Evolutionary conservation across 441 rosid genomes (phyloP).

Genomic region (Lepidium campestre): DNA sequence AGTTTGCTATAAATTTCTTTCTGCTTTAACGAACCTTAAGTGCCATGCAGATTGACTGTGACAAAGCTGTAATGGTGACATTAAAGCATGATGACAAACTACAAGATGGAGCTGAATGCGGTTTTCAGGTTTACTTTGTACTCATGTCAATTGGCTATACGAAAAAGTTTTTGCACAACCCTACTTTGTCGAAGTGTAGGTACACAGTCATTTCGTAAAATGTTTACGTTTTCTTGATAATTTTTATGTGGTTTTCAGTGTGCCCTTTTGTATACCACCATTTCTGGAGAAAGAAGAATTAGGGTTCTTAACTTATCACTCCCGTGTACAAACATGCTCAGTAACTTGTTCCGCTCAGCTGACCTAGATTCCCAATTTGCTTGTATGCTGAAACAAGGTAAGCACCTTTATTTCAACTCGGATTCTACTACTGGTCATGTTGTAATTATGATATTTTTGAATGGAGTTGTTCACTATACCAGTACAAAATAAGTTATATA

Average conservation of each 20-base stretch:
- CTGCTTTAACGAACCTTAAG: constrained; percentile 5
- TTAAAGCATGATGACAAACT: constrained; percentile 96
- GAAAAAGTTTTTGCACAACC: not conserved
- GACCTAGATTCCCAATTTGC: constrained; percentile 91
- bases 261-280: constrained; percentile 56
- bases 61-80: constrained; percentile 91
- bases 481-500: not conserved
- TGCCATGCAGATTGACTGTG: constrained; percentile 87
- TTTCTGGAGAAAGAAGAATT: constrained; percentile 93
- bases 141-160: constrained; percentile 13
- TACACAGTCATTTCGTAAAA: not conserved
- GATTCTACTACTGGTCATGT: constrained; percentile 7
- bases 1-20: not conserved
- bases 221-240: not conserved
- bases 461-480: not conserved
- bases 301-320: constrained; percentile 82
- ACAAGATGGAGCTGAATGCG: constrained; percentile 73
- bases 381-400: constrained; percentile 98
- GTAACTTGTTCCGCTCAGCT: constrained; percentile 86
- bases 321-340: constrained; percentile 81
- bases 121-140: constrained; percentile 69
- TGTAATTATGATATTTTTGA: not conserved
- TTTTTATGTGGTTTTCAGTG: constrained; percentile 46
- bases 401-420: not conserved
- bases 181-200: constrained; percentile 9